Evolutionary conservation across 192 early-diverging fungal species (phyloP).

Genomic region (Pecoramyces ruminantium): DNA sequence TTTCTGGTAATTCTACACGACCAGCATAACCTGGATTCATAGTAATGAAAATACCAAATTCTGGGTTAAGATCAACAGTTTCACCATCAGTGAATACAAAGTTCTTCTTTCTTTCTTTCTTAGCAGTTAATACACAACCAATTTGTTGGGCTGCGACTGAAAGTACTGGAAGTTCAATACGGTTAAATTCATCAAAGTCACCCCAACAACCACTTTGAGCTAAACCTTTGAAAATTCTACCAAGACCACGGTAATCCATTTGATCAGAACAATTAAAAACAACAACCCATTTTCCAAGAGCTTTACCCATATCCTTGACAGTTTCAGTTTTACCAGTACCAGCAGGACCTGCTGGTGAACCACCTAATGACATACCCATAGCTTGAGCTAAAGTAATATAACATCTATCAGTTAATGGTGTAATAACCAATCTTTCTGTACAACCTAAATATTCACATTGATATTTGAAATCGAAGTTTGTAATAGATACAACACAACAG

Average conservation of each 20-base stretch:
- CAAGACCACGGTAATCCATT: constrained; percentile 49
- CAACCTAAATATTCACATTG: constrained; percentile 49
- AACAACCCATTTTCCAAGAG: constrained; percentile 50
- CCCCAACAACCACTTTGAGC: constrained; percentile 48
- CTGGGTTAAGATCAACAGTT: constrained; percentile 46
- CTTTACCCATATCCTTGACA: constrained; percentile 44
- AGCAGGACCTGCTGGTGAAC: constrained; percentile 37
- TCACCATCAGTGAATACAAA: constrained; percentile 53
- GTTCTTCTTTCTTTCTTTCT: constrained; percentile 35
- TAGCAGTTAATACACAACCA: constrained; percentile 37
- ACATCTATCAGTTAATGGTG: constrained; percentile 37
- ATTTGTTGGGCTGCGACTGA: constrained; percentile 50
- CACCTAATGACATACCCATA: constrained; percentile 44
- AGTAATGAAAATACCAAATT: constrained; percentile 50
- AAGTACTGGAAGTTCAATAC: constrained; percentile 42
- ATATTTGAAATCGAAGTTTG: constrained; percentile 47
- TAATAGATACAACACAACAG: constrained; percentile 43
- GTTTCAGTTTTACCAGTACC: constrained; percentile 51
- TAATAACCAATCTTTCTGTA: constrained; percentile 44
- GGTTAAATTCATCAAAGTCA: constrained; percentile 50
- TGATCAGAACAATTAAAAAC: constrained; percentile 54
- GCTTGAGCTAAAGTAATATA: constrained; percentile 48
- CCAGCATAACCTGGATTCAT: constrained; percentile 55
- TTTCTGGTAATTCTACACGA: constrained; percentile 47
- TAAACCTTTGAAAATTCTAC: constrained; percentile 44